Base-by-base conservation (phyloP, 139 green algal species). In the Raphidocelis subcapitata region DNA sequence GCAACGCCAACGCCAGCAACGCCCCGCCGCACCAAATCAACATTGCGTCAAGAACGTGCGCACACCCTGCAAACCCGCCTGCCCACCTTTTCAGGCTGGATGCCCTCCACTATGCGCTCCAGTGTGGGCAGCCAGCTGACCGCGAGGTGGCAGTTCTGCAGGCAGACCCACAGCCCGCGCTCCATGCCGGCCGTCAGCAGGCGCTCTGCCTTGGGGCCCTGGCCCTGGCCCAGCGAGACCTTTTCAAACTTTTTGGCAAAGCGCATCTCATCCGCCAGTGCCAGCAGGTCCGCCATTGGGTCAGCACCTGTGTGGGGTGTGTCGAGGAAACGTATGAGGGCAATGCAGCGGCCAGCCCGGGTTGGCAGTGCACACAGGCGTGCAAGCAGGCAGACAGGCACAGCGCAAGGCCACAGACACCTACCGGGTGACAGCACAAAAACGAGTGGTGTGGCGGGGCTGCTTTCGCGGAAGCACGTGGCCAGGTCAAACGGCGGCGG, bases 181-280 rank as follows among this genome's bases (percentile, higher is more conserved):
- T 84, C 79, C 77, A 84, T 82, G 72, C 87, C 80, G 2, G 79
- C 54, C 56, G 84, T 75, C 57, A 96, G 88, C 72, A 95, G 77
- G 75, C 71, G 69, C 74, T 90, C 87, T 14, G 91, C 91, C 75
- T 94, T 94, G 61, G 90, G 87, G 3, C 89, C 90, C 79, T 95
- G 90, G 26, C 90, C 90, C 73, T 95, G 89, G 20, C 90, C 90
- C 41, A 95, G 82, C 29, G 81, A 91, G 76, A 94, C 89, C 81
- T 93, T 90, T 41, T 94, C 90, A 73, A 95, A 95, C 82, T 90
- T 92, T 70, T 89, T 86, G 57, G 35, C 81, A 77, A 94, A 92
- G 64, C 83, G 82, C 75, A 92, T 86, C 69, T 95, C 91, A 14
- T 94, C 91, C 20, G 87, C 85, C n/a, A 96, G 84, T 79, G 93